A percentile compares a stretch with the other conserved stretches of the same genome.
Evolutionary conservation across 1,284 basidiomycete species (phyloP).

Genomic region (Malassezia yamatoensis): DNA sequence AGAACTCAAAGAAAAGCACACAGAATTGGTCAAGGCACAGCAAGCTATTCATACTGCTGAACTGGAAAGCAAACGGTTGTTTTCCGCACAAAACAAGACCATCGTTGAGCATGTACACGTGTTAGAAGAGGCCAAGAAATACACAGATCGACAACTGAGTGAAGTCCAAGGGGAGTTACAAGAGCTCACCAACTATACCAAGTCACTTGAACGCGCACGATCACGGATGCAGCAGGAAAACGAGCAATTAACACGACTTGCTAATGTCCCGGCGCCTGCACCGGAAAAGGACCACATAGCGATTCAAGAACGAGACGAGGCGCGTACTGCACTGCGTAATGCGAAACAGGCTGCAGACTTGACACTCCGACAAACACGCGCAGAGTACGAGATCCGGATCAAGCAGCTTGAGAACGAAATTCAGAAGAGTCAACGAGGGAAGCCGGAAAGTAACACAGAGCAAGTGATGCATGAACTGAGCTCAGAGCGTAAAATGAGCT

Average conservation of each 20-base stretch:
- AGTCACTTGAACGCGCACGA: constrained; percentile 72
- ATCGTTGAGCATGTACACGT: constrained; percentile 98
- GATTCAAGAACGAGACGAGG: constrained; percentile 30
- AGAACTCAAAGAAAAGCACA: background rate
- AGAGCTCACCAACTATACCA: constrained; percentile 64
- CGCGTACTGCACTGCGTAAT: constrained; percentile 53
- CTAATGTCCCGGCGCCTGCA: constrained; percentile 51
- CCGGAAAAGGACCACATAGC: constrained; percentile 2
- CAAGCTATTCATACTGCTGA: constrained; percentile 43
- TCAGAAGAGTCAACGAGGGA: constrained; percentile 50
- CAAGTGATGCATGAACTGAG: constrained; percentile 49
- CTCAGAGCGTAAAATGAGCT: constrained; percentile 53
- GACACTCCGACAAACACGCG: constrained; percentile 59
- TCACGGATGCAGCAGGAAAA: constrained; percentile 66
- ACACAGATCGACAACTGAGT: constrained; percentile 81
- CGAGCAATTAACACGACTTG: constrained; percentile 70
- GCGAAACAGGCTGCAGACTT: constrained; percentile 63
- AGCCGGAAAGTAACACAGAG: constrained; percentile 22
- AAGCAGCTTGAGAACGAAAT: constrained; percentile 59
- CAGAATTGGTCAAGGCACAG: constrained; percentile 35
- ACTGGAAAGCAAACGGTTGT: constrained; percentile 51
- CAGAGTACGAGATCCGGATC: constrained; percentile 61
- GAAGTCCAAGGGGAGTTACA: constrained; percentile 69
- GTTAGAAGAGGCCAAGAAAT: constrained; percentile 86
- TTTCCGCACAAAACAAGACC: constrained; percentile 81